Conservation (phyloP, 2,329 filamentous ascomycete genomes). For the Gliomastix tumulicola region DNA sequence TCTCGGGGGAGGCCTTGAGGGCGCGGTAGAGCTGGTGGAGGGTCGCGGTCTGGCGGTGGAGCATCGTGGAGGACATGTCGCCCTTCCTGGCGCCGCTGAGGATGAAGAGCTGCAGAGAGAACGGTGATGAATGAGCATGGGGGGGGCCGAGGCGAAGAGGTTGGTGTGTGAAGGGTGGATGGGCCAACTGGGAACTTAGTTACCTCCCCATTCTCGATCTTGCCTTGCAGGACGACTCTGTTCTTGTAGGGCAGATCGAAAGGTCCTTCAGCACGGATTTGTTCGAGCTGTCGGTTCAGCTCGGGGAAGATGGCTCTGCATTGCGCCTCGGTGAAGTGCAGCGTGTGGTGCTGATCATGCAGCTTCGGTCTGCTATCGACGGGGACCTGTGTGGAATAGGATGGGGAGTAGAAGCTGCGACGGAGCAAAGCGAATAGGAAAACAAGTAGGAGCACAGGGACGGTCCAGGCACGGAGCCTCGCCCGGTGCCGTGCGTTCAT, state of each 20-base stretch:
- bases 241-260: constrained; percentile 28
- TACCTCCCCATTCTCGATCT: constrained; percentile 25
- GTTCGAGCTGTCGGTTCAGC: constrained; percentile 37
- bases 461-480: neutral
- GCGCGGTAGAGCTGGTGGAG: constrained; percentile 47
- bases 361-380: too few relatives aligned
- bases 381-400: neutral
- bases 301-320: constrained; percentile 37
- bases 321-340: constrained; percentile 31
- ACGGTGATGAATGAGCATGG: neutral
- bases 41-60: constrained; percentile 38
- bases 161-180: neutral
- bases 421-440: neutral
- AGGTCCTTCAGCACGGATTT: constrained; percentile 32
- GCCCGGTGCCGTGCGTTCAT: neutral
- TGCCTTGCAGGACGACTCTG: constrained; percentile 28
- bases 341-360: constrained; percentile 13
- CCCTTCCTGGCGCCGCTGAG: constrained; percentile 29
- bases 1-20: constrained; percentile 30
- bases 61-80: constrained; percentile 36
- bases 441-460: neutral
- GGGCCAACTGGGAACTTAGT: neutral
- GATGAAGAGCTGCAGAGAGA: constrained; percentile 29
- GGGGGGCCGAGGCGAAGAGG: neutral
- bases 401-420: neutral